Evolutionary conservation across 177 flowering plant species (phyloP), one percentile per base, ranked within the genome.

Genomic region (Vitis hybrid): DNA sequence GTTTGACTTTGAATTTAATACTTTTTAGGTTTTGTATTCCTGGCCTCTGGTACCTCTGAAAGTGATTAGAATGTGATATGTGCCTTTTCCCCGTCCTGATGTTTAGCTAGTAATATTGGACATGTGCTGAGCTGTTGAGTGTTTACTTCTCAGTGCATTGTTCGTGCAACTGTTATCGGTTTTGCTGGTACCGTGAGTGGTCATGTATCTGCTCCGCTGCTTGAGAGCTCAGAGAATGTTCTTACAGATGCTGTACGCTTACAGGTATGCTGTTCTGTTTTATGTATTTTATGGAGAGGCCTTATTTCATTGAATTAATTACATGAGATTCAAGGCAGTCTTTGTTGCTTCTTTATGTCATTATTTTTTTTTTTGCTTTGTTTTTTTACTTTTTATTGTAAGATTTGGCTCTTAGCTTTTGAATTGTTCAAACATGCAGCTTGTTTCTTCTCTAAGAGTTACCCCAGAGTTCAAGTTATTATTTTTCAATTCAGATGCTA

Each of bases 391-490:
- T 66, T 55, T 10, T 73, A 6, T 56, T 19, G 0, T 19, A 31
- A 21, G 33, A 48, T 66, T 56, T 60, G 31, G 33, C 73, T 68
- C 73, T 76, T 18, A 74, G 58, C 51, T 64, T 60, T 69, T 56
- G 6, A 19, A 72, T 72, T 60, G 61, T 75, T 66, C 56, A 31
- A 75, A 51, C 19, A 26, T 79, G 86, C 97, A 93, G 93, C 83
- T 94, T 63, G 98, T 94, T 71, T 91, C 99, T 68, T 78, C 92
- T 53, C 82, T 93, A 45, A 82, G 77, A 77, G 79, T 93, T 60
- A 61, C 69, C 58, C 99, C 99, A 51, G 91, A 88, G 72, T 89
- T 77, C 74, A 76, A 74, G 66, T 72, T 94, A 83, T 33, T 94
- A 65, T 87, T 76, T 74, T 85, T 84, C 73, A 78, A 74, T 74